phyloP scores from a whole-genome alignment of 768 basidiomycete species.

The Termitomyces sp. region DNA sequence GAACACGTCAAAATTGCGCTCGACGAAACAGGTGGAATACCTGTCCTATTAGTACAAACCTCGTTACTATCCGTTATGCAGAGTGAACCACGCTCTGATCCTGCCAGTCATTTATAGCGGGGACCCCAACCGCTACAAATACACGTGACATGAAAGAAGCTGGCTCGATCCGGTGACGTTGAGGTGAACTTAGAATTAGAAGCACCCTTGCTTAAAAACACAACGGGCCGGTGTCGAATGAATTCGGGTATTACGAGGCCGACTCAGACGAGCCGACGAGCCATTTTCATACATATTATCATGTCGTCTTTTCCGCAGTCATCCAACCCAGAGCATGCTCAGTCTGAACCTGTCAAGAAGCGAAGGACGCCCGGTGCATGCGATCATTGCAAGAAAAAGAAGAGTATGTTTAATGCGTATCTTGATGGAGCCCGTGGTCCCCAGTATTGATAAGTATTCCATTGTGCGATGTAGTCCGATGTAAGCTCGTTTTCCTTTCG shows the following conservation, averaged over 20 bases:
- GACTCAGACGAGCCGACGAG: background rate
- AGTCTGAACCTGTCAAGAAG: conserved; percentile 33
- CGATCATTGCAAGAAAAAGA: conserved; percentile 70
- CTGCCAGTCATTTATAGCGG: too few species aligned
- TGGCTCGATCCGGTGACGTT: too few species aligned
- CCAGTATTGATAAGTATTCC: background rate
- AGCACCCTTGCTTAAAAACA: too few species aligned
- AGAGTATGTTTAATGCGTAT: conserved; percentile 40
- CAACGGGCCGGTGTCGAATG: background rate
- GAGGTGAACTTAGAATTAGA: background rate
- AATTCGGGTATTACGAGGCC: background rate
- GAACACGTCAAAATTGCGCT: too few species aligned
- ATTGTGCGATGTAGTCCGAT: conserved; percentile 22
- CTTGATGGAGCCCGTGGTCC: background rate
- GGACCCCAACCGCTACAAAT: too few species aligned
- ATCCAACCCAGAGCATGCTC: background rate
- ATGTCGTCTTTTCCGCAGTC: conserved; percentile 1
- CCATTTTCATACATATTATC: background rate
- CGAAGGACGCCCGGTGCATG: conserved; percentile 62
- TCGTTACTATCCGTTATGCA: too few species aligned
- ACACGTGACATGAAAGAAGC: too few species aligned
- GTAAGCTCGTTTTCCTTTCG: conserved; percentile 16
- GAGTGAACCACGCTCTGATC: too few species aligned
- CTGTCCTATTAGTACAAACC: too few species aligned
- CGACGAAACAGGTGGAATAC: too few species aligned